Percentiles rank a stretch among this genome's conserved stretches.
Evolutionary conservation across 2,329 filamentous ascomycete species (phyloP).

Genomic region (Claviceps africana): DNA sequence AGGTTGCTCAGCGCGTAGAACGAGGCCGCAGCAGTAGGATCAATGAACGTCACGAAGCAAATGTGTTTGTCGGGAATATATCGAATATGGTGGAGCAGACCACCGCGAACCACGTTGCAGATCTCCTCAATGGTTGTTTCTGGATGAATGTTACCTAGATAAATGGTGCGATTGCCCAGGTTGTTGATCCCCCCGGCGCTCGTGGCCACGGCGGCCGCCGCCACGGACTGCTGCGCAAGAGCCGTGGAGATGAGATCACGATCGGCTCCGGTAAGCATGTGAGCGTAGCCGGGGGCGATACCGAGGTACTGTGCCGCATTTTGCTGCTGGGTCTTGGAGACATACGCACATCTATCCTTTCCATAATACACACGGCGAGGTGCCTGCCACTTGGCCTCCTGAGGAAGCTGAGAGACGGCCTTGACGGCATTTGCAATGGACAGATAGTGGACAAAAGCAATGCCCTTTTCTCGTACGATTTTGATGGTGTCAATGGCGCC

Average conservation of each 20-base stretch:
- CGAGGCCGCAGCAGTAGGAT: conserved; percentile 90
- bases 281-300: conserved; percentile 90
- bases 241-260: conserved; percentile 94
- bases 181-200: conserved; percentile 96
- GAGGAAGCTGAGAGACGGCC: conserved; percentile 87
- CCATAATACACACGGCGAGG: conserved; percentile 95
- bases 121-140: conserved; percentile 99
- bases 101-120: conserved; percentile 94
- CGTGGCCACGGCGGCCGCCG: conserved; percentile 89
- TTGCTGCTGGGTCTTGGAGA: conserved; percentile 98
- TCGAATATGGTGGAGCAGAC: conserved; percentile 90
- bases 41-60: conserved; percentile 98
- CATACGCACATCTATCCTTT: conserved; percentile 95
- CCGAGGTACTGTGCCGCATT: conserved; percentile 96
- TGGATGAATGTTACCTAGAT: conserved; percentile 95
- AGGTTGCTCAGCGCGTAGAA: conserved; percentile 97
- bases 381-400: conserved; percentile 92
- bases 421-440: conserved; percentile 98
- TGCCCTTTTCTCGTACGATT: conserved; percentile 93
- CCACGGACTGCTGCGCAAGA: conserved; percentile 91
- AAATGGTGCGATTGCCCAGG: conserved; percentile 91
- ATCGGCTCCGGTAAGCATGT: conserved; percentile 90
- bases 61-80: conserved; percentile 99
- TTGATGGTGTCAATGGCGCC: conserved; percentile 95
- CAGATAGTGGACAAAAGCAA: conserved; percentile 93